Base-by-base conservation (phyloP, 1,139 yeast species). In the Pneumocystis carinii region DNA sequence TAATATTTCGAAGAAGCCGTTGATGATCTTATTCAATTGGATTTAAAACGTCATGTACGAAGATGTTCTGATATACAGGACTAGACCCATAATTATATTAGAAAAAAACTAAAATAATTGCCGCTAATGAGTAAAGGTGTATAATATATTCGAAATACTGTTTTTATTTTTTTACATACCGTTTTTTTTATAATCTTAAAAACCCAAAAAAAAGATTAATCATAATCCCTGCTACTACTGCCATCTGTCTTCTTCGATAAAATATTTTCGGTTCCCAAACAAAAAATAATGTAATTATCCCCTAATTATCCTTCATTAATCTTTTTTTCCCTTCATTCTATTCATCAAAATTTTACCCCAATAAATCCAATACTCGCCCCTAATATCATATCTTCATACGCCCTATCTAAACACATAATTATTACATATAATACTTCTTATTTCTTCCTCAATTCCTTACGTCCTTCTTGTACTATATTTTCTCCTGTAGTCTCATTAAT, bases 301-400 rank as follows among this genome's bases (percentile, higher is more conserved):
- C 55, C 55, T 48, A 48, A 7, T 10, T 12, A 48, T 24, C 24
- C 10, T 10, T 8, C 3, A 24, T 48, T 48, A 48, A 48, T 48
- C 35, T 24, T 24, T 12, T 8, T 24, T 24, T 12, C 24, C 10
- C 12, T 24, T 19, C 12, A 12, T 48, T 24, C 14, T 24, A 48
- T 1, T 6, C 12, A 24, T n/a, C 17, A 17, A 19, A 48, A 48
- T 24, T 19, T 10, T n/a, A 60, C 60, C 38, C 64, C 64, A 59
- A 62, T 17, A 36, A 62, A 62, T 19, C 60, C 60, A 14, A 59
- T 39, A 19, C 56, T 38, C 3, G 58, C 53, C 0, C 64, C 58
- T 7, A 60, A 32, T 17, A 62, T 59, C 29, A 62, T 36, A 6
- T 57, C 59, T 6, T 62, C 64, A 17, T 62, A 59, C 35, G 63